Evolutionary conservation across 1,284 basidiomycete species (phyloP).

Genomic region (Schizophyllum commune): DNA sequence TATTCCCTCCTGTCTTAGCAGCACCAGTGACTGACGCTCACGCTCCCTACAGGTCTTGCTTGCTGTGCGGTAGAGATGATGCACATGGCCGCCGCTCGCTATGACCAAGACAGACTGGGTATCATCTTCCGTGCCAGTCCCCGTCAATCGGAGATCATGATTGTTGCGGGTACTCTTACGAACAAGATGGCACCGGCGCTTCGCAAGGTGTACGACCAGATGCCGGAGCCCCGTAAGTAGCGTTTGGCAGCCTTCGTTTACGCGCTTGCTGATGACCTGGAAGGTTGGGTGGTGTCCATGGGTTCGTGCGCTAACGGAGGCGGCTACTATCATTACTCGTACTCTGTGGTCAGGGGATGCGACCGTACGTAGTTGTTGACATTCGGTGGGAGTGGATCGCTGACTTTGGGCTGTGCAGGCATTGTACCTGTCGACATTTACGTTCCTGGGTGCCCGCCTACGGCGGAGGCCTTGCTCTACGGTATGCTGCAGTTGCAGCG

Average conservation of each 20-base stretch:
- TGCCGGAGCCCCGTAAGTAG: conserved; percentile 81
- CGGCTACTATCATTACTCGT: conserved; percentile 98
- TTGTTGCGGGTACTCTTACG: conserved; percentile 97
- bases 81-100: conserved; percentile 98
- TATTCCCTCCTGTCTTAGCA: neutral
- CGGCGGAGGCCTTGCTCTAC: conserved; percentile 90
- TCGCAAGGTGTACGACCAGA: conserved; percentile 94
- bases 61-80: conserved; percentile 99
- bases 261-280: conserved; percentile 5
- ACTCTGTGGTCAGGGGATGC: conserved; percentile 98
- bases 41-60: conserved; percentile 69
- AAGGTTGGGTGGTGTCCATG: conserved; percentile 98
- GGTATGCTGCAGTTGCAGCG: conserved; percentile 95
- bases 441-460: conserved; percentile 91
- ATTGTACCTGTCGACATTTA: conserved; percentile 99
- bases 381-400: neutral
- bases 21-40: conserved; percentile 4
- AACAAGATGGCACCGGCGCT: conserved; percentile 99
- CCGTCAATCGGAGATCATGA: conserved; percentile 98
- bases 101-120: conserved; percentile 97
- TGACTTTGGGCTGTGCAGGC: conserved; percentile 32
- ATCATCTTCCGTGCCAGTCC: conserved; percentile 98
- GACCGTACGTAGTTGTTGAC: conserved; percentile 59
- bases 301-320: conserved; percentile 99
- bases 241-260: conserved; percentile 13